phyloP scores from a whole-genome alignment of 441 rosid species.

The Corymbia calophylla region DNA sequence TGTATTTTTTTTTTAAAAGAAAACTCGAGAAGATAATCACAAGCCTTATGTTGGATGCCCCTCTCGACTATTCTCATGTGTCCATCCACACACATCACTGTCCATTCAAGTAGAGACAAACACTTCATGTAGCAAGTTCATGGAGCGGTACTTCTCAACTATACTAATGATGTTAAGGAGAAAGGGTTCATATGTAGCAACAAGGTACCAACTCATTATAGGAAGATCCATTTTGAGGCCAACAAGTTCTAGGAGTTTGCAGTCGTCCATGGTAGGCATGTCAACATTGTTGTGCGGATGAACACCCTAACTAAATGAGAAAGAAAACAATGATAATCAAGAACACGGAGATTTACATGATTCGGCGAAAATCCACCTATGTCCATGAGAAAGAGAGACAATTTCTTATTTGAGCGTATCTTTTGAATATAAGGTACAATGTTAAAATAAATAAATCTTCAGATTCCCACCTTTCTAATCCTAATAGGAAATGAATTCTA shows the following conservation, averaged over 20 bases:
- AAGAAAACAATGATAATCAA: no score
- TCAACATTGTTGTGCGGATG: constrained; percentile 19
- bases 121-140: not conserved
- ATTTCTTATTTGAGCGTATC: no score
- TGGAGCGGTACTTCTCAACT: not conserved
- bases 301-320: no score
- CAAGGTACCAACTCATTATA: constrained; percentile 53
- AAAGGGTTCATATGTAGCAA: not conserved
- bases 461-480: no score
- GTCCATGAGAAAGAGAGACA: no score
- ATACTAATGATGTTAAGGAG: not conserved
- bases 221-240: constrained; percentile 73
- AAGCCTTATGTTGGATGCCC: constrained; percentile 64
- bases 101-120: not conserved
- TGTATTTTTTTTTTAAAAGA: not conserved
- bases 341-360: no score
- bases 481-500: no score
- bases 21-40: constrained; percentile 54
- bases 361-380: no score
- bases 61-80: constrained; percentile 59
- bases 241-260: constrained; percentile 68
- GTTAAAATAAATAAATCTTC: no score
- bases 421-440: no score
- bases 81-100: constrained; percentile 69
- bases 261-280: constrained; percentile 87